These are phyloP conservation scores for Geosmithia morbida DNA, from an alignment of 2,329 filamentous ascomycete species.

Conservation along the genomic window DNA sequence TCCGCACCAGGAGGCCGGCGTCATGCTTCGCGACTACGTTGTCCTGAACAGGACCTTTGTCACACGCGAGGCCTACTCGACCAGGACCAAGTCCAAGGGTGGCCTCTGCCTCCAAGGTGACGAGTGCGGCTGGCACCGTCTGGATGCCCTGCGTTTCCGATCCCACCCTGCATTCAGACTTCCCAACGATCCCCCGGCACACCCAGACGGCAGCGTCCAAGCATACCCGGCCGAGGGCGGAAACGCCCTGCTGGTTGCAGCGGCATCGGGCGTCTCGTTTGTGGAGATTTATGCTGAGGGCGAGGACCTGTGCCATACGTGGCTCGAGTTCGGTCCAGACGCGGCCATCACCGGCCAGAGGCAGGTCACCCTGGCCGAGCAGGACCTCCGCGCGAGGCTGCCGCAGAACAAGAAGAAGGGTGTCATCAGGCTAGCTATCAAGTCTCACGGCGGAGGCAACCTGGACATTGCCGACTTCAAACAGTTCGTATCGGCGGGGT, in stretches of 20 bases:
- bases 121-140: conserved; percentile 82
- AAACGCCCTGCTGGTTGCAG: conserved; percentile 60
- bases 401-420: conserved; percentile 60
- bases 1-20: conserved; percentile 75
- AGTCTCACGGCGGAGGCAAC: conserved; percentile 60
- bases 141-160: conserved; percentile 79
- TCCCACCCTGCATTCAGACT: conserved; percentile 82
- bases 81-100: conserved; percentile 71
- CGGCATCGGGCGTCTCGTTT: conserved; percentile 70
- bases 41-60: conserved; percentile 73
- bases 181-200: conserved; percentile 56
- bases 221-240: conserved; percentile 67
- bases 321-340: conserved; percentile 53
- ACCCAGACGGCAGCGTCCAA: conserved; percentile 63
- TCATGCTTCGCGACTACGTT: conserved; percentile 86
- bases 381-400: conserved; percentile 55
- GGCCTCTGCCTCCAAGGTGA: conserved; percentile 60
- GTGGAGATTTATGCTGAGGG: conserved; percentile 69
- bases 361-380: conserved; percentile 61
- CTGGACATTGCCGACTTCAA: conserved; percentile 67
- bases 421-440: conserved; percentile 57
- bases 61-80: conserved; percentile 70
- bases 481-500: conserved; percentile 54
- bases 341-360: conserved; percentile 28
- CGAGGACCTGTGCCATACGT: conserved; percentile 67